Base-by-base conservation (phyloP, 164 flowering plant species). In the Aristolochia contorta region DNA sequence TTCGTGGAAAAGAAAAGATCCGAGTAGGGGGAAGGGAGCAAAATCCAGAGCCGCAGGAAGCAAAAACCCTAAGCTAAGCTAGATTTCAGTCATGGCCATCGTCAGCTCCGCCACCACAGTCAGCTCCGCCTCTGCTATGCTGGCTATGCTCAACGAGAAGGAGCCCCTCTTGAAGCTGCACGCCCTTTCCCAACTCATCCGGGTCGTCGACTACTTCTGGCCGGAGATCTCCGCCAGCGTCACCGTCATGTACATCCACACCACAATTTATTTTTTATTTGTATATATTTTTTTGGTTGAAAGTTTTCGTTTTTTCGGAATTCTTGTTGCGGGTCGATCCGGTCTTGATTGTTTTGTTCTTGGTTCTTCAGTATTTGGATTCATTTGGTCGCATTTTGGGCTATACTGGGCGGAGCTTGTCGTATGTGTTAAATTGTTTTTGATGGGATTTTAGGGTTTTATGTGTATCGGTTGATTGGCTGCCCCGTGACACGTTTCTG, bases 201-300 rank as follows among this genome's bases (percentile, higher is more conserved):
- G 75, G 16, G 74, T 72, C n/a, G 94, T 87, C 16, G 89, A 89
- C 64, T 60, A 64, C 66, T 85, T 83, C 73, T 91, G 97, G 97
- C 97, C 83, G 20, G 97, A 91, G 85, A 91, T 91, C 73, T 91
- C 97, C 47, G 81, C 94, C 33, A 82, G 91, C 64, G 89, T 89
- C 4, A 84, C 96, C 30, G 61, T 80, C 54, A 86, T 91, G 97
- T 91, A 77, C 0, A 46, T 56, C 32, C 50, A 0, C 0, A 4
- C 54, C 18, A 33, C 41, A 24, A n/a, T n/a, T n/a, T n/a, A n/a
- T n/a, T 47, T 25, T 33, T 15, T 18, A 14, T 18, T 56, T n/a
- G 9, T 60, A n/a, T n/a, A n/a, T n/a, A n/a, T n/a, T n/a, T n/a
- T n/a, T 60, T 24, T 27, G 30, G 3, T 27, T 27, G 30, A 5